These are phyloP conservation scores for Platanthera zijinensis DNA, from an alignment of 106 monocot species.

Conservation along the genomic window DNA sequence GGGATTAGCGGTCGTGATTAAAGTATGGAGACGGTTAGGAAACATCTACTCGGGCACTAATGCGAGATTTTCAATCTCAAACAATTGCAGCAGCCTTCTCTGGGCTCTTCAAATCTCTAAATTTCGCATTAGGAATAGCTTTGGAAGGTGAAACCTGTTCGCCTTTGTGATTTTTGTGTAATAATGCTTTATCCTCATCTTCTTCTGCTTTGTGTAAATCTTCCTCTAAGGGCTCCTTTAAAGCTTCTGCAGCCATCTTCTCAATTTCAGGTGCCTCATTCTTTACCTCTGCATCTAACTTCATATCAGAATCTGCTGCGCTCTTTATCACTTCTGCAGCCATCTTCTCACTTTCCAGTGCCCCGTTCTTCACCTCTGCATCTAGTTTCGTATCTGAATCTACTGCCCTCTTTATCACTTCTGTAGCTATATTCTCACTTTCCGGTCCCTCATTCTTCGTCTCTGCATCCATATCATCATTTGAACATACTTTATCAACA, in stretches of 20 bases:
- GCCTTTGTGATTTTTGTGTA: background rate
- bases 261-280: background rate
- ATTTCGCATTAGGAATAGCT: background rate
- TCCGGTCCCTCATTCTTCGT: background rate
- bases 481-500: background rate
- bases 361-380: background rate
- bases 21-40: background rate
- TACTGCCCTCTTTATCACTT: too few species aligned
- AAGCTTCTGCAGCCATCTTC: background rate
- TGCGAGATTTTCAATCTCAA: background rate
- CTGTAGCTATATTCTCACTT: background rate
- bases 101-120: background rate
- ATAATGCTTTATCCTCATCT: background rate
- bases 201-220: background rate
- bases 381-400: background rate
- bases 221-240: background rate
- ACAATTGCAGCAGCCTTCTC: slow-evolving; percentile 3
- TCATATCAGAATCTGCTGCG: background rate
- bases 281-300: background rate
- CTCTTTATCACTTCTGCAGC: background rate
- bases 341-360: background rate
- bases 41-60: background rate
- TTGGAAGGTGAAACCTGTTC: slow-evolving; percentile 4
- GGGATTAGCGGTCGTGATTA: background rate
- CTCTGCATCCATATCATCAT: background rate